Conservation (phyloP, 768 basidiomycete genomes). For the Termitomyces heimii region DNA sequence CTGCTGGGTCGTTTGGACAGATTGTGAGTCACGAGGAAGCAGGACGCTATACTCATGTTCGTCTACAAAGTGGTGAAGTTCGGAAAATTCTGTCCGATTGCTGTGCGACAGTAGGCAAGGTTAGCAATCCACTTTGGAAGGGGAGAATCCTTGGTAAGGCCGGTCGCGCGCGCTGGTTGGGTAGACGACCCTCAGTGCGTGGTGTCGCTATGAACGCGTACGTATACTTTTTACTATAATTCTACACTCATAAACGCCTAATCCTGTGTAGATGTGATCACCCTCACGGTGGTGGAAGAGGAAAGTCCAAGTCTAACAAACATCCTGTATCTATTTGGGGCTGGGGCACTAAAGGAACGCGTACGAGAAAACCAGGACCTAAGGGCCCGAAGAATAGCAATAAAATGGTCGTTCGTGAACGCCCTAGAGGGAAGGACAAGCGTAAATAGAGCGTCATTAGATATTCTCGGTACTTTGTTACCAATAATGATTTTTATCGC, state of each 20-base stretch:
- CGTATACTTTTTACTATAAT: conserved; percentile 22
- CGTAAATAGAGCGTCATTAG: conserved; percentile 26
- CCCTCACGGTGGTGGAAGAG: conserved; percentile 97
- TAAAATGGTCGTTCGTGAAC: conserved; percentile 79
- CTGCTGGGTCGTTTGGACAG: conserved; percentile 83
- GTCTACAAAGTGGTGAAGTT: conserved; percentile 89
- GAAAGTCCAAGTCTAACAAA: conserved; percentile 95
- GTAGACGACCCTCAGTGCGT: conserved; percentile 77
- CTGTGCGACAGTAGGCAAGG: conserved; percentile 84
- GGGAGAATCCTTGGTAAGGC: conserved; percentile 85
- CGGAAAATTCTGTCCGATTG: conserved; percentile 78
- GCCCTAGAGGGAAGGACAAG: conserved; percentile 66
- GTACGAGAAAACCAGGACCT: conserved; percentile 89
- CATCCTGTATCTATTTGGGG: conserved; percentile 91
- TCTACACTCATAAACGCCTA: background rate
- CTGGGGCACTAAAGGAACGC: conserved; percentile 86
- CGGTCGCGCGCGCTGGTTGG: conserved; percentile 83
- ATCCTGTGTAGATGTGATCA: conserved; percentile 61
- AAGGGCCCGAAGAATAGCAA: conserved; percentile 88
- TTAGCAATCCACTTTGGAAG: conserved; percentile 90
- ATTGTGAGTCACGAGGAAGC: conserved; percentile 72
- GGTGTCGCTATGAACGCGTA: conserved; percentile 98
- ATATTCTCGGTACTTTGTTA: conserved; percentile 7
- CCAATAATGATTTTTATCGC: conserved; percentile 3
- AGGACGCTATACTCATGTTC: conserved; percentile 74